These are phyloP conservation scores for Fusarium sp. DNA, from an alignment of 2,329 filamentous ascomycete species.

Conservation along the genomic window DNA sequence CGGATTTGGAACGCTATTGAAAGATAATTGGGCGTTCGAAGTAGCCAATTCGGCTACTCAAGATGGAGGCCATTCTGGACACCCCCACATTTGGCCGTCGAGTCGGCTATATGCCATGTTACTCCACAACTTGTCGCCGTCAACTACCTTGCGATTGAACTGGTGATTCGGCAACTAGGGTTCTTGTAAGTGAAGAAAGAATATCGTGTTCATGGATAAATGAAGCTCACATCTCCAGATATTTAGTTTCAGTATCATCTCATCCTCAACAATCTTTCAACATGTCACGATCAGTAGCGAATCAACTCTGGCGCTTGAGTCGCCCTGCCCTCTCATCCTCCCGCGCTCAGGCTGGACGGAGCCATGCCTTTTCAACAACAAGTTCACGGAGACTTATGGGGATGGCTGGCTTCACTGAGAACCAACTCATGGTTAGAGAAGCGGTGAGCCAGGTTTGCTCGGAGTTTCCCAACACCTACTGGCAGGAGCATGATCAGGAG, in stretches of 20 bases:
- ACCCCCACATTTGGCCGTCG: not conserved
- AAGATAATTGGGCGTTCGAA: not conserved
- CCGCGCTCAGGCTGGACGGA: not conserved
- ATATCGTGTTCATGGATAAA: constrained; percentile 9
- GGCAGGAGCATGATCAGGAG: constrained; percentile 78
- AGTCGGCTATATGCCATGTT: constrained; percentile 22
- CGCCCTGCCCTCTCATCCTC: constrained; percentile 14
- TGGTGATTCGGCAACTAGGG: constrained; percentile 4
- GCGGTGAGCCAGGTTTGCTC: constrained; percentile 76
- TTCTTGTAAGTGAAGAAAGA: constrained; percentile 7
- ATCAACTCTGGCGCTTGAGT: constrained; percentile 17
- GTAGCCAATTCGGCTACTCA: constrained; percentile 15
- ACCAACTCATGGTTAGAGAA: constrained; percentile 78
- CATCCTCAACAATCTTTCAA: not conserved
- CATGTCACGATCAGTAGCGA: constrained; percentile 26
- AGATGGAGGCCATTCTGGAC: not conserved
- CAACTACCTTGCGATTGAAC: not conserved
- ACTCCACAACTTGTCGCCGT: not conserved
- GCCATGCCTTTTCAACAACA: constrained; percentile 52
- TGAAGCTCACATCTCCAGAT: constrained; percentile 8
- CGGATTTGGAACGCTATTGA: not conserved
- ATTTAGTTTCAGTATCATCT: not conserved
- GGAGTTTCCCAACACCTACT: constrained; percentile 80
- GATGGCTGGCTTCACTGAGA: constrained; percentile 76
- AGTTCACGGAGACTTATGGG: constrained; percentile 70